phyloP scores from a whole-genome alignment of 2,329 filamentous ascomycete species.

The Pyrenophora graminea region DNA sequence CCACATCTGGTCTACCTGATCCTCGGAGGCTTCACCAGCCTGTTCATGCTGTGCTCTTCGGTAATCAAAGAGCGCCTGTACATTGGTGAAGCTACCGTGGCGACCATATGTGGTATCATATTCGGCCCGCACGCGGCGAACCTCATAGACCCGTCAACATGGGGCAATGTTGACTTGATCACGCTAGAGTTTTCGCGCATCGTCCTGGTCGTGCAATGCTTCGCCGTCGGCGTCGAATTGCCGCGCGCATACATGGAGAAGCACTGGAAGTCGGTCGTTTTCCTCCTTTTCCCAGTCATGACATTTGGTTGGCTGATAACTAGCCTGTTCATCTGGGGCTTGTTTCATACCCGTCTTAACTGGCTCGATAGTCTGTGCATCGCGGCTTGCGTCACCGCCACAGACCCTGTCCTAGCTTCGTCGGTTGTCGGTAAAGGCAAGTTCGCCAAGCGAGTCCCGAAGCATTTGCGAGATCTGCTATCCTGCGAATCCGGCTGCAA shows the following conservation, averaged over 20 bases:
- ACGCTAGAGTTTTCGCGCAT: constrained; percentile 89
- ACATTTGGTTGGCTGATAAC: constrained; percentile 93
- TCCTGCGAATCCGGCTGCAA: constrained; percentile 98
- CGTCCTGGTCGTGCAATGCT: constrained; percentile 89
- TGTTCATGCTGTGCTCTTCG: constrained; percentile 98
- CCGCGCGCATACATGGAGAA: constrained; percentile 96
- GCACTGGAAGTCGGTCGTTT: constrained; percentile 90
- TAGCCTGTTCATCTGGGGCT: constrained; percentile 92
- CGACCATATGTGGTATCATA: constrained; percentile 83
- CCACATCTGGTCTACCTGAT: constrained; percentile 99
- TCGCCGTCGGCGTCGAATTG: constrained; percentile 87
- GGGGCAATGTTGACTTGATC: constrained; percentile 84
- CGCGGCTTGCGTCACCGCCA: constrained; percentile 94
- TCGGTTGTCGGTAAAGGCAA: constrained; percentile 99
- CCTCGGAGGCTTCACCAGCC: constrained; percentile 91
- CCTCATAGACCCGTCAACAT: constrained; percentile 73
- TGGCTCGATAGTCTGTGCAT: constrained; percentile 90
- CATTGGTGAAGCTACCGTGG: constrained; percentile 96
- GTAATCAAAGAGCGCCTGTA: constrained; percentile 98
- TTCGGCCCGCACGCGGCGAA: constrained; percentile 85
- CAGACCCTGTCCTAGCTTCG: constrained; percentile 93
- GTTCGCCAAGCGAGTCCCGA: constrained; percentile 95
- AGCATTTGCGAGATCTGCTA: constrained; percentile 91
- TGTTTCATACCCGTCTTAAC: constrained; percentile 71
- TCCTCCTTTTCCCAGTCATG: constrained; percentile 94